A percentile compares a stretch with the other conserved stretches of the same genome.
These are phyloP conservation scores for Raddia guianensis DNA, from an alignment of 176 grass and related monocot genomes.

Conservation along the genomic window DNA sequence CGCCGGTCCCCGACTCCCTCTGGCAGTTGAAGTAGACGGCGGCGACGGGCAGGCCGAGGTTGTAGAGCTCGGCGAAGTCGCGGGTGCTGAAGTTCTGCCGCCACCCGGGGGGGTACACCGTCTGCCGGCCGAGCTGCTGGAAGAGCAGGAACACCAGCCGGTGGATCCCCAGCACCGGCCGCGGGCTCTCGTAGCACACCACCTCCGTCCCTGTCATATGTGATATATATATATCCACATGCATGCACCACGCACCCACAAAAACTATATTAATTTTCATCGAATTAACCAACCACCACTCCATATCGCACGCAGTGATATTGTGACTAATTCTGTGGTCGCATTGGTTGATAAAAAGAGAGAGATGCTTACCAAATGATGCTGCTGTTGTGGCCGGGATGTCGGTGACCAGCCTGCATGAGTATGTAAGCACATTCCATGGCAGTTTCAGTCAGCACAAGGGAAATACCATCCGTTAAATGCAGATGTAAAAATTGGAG, in stretches of 20 bases:
- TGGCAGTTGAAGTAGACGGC: constrained; percentile 95
- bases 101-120: constrained; percentile 72
- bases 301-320: background rate
- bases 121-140: constrained; percentile 69
- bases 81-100: constrained; percentile 78
- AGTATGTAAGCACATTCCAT: background rate
- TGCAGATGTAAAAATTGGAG: background rate
- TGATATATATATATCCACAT: too few relatives aligned
- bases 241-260: background rate
- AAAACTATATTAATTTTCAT: background rate
- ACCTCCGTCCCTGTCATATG: constrained; percentile 57
- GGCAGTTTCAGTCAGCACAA: background rate
- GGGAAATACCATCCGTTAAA: background rate
- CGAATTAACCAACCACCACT: background rate
- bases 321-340: background rate
- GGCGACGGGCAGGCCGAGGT: constrained; percentile 74
- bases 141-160: constrained; percentile 84
- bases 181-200: constrained; percentile 67
- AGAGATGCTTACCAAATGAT: constrained; percentile 53
- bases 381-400: constrained; percentile 69
- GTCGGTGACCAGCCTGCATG: constrained; percentile 83
- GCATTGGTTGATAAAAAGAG: background rate
- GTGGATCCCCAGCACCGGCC: constrained; percentile 84
- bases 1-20: constrained; percentile 74
- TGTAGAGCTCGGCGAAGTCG: constrained; percentile 92